Base-by-base conservation (phyloP, 192 early-diverging fungal genomes). In the Pilaira anomala region DNA sequence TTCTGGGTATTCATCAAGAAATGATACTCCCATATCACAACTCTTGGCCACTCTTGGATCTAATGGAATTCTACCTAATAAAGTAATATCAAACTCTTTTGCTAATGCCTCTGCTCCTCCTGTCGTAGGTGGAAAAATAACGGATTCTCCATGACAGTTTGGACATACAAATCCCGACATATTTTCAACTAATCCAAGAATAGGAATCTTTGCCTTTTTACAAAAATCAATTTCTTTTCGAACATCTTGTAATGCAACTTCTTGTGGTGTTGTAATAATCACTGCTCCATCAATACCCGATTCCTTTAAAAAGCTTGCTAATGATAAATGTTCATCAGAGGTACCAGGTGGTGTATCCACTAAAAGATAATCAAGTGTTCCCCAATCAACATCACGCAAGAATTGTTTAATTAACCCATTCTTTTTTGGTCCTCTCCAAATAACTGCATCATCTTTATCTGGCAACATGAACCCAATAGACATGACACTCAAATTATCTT, bases 101-200 rank as follows among this genome's bases (percentile, higher is more conserved):
- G 85, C 86, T 71, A 92, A 79, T 40, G 77, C 76, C 28, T 58
- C 68, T 7, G 85, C 90, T 2, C 91, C 91, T 9, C 91, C 91
- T 0, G 90, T 87, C 7, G 89, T 90, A 0, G 90, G 82, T 4
- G 85, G 78, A 61, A 93, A 93, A 54, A 93, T 90, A 9, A 75
- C 60, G 22, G 88, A 89, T 76, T 90, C 84, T 46, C 80, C 83
- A 48, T 69, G 63, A 72, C 97, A 98, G 21, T 80, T 81, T 2
- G 94, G 95, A 62, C 97, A 99, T 6, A 98, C 88, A 76, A 96
- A 99, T 3, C 96, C 97, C 58, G 87, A 88, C 97, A 99, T 97
- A 70, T 98, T 98, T 71, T 99, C 97, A 4, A 99, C 87, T 7
- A 99, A 79, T 0, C 97, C 97, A 18, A 98, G 78, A 41, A 99